Percentiles rank a stretch among this genome's conserved stretches.
Conservation (phyloP, 257 asterid genomes). For the Solanum gandarillasii region DNA sequence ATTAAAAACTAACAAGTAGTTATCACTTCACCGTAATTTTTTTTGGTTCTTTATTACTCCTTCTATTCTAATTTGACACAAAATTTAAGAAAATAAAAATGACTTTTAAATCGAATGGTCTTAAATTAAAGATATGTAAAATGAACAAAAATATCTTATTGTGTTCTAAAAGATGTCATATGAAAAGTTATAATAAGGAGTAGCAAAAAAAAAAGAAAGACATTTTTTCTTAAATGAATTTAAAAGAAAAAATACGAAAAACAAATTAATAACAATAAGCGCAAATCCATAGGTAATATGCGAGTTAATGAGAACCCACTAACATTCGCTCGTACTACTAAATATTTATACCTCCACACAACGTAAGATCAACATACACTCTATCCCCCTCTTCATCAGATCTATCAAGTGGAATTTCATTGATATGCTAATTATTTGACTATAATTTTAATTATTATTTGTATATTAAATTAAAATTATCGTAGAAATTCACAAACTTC, state of each 20-base stretch:
- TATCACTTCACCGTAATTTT: background rate
- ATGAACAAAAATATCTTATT: background rate
- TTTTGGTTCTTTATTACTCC: background rate
- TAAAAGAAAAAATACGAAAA: background rate
- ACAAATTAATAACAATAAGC: background rate
- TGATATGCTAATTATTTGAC: background rate
- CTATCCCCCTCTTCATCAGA: fast-evolving
- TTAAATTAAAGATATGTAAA: background rate
- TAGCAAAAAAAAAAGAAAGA: background rate
- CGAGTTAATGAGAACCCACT: background rate
- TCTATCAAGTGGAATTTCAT: background rate
- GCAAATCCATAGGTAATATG: background rate
- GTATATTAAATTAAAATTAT: background rate
- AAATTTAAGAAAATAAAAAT: background rate
- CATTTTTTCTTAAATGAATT: background rate
- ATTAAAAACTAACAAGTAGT: background rate
- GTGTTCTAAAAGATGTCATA: background rate
- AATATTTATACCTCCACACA: background rate
- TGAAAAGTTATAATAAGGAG: background rate
- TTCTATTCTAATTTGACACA: background rate
- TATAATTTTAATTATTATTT: background rate
- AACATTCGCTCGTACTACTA: background rate
- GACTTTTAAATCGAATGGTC: background rate
- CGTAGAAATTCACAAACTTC: fast-evolving
- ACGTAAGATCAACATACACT: no score